These are phyloP conservation scores for Eleusine coracana DNA, from an alignment of 176 grass and related monocot genomes.

Conservation along the genomic window DNA sequence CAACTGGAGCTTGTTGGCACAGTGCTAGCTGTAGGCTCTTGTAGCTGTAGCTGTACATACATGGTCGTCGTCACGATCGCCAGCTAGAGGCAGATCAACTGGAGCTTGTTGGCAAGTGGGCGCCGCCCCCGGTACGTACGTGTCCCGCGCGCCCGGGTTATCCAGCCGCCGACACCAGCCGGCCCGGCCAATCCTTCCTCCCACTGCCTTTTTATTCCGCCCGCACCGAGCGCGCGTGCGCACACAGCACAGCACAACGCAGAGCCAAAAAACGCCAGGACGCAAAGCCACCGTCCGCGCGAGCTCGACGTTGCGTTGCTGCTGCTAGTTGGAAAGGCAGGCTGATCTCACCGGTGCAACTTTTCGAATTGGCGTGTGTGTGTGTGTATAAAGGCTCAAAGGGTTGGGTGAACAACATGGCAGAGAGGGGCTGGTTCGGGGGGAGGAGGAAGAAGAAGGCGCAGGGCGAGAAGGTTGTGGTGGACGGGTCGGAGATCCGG, in stretches of 20 bases:
- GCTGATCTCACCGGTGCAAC: constrained; percentile 30
- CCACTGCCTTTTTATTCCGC: constrained; percentile 17
- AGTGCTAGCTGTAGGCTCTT: neutral
- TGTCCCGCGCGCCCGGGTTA: constrained; percentile 12
- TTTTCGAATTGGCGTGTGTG: constrained; percentile 7
- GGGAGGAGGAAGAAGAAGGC: constrained; percentile 48
- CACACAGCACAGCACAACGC: neutral
- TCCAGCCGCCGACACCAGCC: constrained; percentile 36
- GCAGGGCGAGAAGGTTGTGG: constrained; percentile 47
- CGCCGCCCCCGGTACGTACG: constrained; percentile 7
- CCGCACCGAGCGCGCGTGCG: neutral
- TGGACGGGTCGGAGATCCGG: constrained; percentile 80
- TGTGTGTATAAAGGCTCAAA: neutral
- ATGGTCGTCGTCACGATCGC: neutral
- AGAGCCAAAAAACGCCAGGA: constrained; percentile 18
- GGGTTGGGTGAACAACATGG: constrained; percentile 35
- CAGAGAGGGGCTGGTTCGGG: constrained; percentile 56
- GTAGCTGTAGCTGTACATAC: neutral
- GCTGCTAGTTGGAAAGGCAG: constrained; percentile 18
- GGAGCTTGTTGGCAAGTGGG: constrained; percentile 31
- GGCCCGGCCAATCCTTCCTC: neutral
- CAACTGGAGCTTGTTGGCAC: neutral
- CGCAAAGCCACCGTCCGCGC: constrained; percentile 41
- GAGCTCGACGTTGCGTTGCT: neutral
- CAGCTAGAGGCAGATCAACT: neutral